Base-by-base conservation (phyloP, 331 rosid genomes). In the Cucumis variabilis region DNA sequence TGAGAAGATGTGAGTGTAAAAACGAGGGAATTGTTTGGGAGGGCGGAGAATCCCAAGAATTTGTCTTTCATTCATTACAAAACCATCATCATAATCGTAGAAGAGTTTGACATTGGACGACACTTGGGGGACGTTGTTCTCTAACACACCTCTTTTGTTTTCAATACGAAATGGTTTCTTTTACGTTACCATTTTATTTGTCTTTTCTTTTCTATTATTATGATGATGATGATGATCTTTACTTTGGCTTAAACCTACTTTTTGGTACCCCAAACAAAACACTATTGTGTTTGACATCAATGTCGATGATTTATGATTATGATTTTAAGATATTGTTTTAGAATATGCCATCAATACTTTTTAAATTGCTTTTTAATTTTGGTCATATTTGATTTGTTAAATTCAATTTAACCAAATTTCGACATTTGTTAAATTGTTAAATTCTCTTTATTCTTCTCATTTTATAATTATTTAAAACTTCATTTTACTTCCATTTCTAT, bases 121-220 rank as follows among this genome's bases (percentile, higher is more conserved):
- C 82, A 75, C 58, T 75, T 75, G 65, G 25, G 50, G 65, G 25
- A 77, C 63, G 23, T 50, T 77, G 65, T 77, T 77, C 50, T 77
- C 83, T 50, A 77, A 24, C 65, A 48, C 23, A 0, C 7, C 10
- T 0, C 21, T 23, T 46, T 75, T 75, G 10, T 41, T 75, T 23
- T 12, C 58, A 13, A 51, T 51, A 51, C 15, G 12, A 51, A 51
- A 7, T 51, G 13, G 14, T 13, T 53, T 51, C 24, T 37, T 33
- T 71, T 33, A 37, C 44, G 44, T 5, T 71, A 68, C 73, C 13
- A 14, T 28, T 30, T 16, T 13, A 2, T 71, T 23, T 16, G 17
- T 70, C 37, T 28, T 1, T 30, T 30, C 3, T 30, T 30, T 3
- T 30, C 37, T n/a, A n/a, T n/a, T n/a, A n/a, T n/a, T n/a, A n/a